Conservation (phyloP, 768 basidiomycete genomes). For the Lepiota venenata region DNA sequence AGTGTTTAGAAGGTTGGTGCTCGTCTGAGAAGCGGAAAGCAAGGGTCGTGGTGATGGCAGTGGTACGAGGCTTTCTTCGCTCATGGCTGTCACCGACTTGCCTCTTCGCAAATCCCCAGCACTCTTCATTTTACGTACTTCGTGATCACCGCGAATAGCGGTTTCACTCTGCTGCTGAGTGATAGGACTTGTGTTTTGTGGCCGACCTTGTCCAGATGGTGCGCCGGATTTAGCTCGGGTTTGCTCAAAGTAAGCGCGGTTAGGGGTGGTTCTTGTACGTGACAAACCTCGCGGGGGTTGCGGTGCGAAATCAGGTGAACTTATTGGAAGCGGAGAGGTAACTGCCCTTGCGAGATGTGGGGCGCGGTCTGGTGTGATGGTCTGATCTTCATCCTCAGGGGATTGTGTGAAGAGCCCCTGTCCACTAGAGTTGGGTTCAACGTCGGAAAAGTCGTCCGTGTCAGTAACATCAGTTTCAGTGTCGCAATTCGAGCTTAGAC, state of each 20-base stretch:
- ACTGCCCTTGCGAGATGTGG: conserved; percentile 49
- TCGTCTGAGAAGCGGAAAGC: conserved; percentile 54
- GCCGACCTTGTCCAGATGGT: conserved; percentile 1
- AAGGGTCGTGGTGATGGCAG: conserved; percentile 44
- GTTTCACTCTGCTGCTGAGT: conserved; percentile 32
- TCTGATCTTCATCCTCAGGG: conserved; percentile 69
- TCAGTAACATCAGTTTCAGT: conserved; percentile 46
- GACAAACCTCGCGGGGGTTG: conserved; percentile 43
- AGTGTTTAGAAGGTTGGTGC: conserved; percentile 52
- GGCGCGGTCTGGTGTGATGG: conserved; percentile 63
- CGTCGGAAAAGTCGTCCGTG: conserved; percentile 58
- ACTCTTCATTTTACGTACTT: conserved; percentile 83
- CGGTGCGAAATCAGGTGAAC: conserved; percentile 21
- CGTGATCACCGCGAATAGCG: conserved; percentile 46
- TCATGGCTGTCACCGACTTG: conserved; percentile 26
- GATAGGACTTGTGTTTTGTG: conserved; percentile 10
- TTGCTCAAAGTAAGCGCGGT: conserved; percentile 49
- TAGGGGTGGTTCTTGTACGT: conserved; percentile 75
- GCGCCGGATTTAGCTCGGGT: conserved; percentile 32
- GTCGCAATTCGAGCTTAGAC: conserved; percentile 32
- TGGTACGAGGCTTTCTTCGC: conserved; percentile 26
- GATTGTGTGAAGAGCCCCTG: conserved; percentile 25
- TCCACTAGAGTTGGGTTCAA: conserved; percentile 40
- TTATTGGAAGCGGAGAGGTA: conserved; percentile 42
- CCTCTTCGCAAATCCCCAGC: conserved; percentile 72